A percentile compares a stretch with the other conserved stretches of the same genome.
These are phyloP conservation scores for Aspergillus sclerotioniger DNA, from an alignment of 495 filamentous ascomycete species.

Conservation along the genomic window DNA sequence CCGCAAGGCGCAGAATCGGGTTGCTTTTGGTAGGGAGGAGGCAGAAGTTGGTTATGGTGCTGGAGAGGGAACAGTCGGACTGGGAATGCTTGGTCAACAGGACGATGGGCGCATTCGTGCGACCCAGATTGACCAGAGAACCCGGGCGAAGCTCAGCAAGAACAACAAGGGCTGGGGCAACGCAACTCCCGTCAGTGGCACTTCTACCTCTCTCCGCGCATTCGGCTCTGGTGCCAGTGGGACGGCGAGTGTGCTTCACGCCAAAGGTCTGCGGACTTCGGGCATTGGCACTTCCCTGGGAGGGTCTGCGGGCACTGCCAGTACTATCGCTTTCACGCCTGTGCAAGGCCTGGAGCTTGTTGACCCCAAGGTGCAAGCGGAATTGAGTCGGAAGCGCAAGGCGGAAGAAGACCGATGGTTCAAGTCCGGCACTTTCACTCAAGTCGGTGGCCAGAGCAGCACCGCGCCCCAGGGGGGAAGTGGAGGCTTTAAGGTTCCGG, in stretches of 20 bases:
- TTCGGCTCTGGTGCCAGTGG: slow-evolving; percentile 65
- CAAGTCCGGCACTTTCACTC: slow-evolving; percentile 92
- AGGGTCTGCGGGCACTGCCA: slow-evolving; percentile 67
- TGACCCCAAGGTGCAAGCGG: slow-evolving; percentile 85
- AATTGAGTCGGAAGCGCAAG: slow-evolving; percentile 78
- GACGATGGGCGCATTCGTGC: slow-evolving; percentile 85
- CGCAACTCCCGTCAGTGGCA: slow-evolving; percentile 59
- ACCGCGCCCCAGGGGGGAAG: slow-evolving; percentile 23
- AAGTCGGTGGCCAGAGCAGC: slow-evolving; percentile 62
- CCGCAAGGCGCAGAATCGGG: slow-evolving; percentile 91
- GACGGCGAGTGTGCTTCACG: slow-evolving; percentile 63
- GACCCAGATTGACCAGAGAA: slow-evolving; percentile 88
- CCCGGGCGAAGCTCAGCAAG: slow-evolving; percentile 85
- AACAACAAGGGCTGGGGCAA: slow-evolving; percentile 96
- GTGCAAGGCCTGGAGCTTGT: slow-evolving; percentile 94
- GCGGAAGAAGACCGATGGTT: slow-evolving; percentile 96
- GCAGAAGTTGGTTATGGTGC: slow-evolving; percentile 89
- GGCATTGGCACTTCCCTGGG: slow-evolving; percentile 70
- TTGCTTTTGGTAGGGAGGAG: slow-evolving; percentile 96
- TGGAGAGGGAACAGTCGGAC: slow-evolving; percentile 79
- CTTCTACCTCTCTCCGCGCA: slow-evolving; percentile 73
- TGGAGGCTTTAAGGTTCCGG: slow-evolving; percentile 53
- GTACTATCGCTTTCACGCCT: slow-evolving; percentile 87
- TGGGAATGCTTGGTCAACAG: slow-evolving; percentile 91
- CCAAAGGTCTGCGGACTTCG: slow-evolving; percentile 68